Base-by-base conservation (phyloP, 2,329 filamentous ascomycete genomes). In the Zalaria sp. region DNA sequence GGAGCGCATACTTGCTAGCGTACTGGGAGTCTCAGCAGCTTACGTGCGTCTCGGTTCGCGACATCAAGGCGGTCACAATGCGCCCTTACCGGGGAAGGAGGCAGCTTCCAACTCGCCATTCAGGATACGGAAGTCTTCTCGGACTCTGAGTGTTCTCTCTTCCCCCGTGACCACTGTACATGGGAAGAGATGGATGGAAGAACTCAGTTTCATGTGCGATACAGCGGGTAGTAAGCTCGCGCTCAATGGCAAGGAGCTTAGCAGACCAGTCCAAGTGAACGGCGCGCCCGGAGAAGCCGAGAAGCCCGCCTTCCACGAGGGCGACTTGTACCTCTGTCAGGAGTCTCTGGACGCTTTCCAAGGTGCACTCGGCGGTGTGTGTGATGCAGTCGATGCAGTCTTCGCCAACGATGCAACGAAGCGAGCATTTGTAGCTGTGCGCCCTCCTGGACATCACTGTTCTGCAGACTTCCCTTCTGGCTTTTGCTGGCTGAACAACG, bases 401-500 rank as follows among this genome's bases (percentile, higher is more conserved):
- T 91, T 96, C 52, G 40, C 41, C 27, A 35, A 34, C 37, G 69
- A 69, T 4, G 64, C 70, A 43, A 54, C 53, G 8, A 55, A 48
- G 28, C 51, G 86, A 42, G 87, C 88, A 0, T 98, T 98, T 58
- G 86, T 96, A 39, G 88, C 83, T 27, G 83, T 96, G 39, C 79
- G 91, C 28, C 91, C 91, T 4, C 91, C 91, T 0, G 91, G 91
- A 1, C 91, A 98, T 57, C 91, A 98, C 57, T 98, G 91, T 62
- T 94, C 89, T 2, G 77, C 85, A 3, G 77, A 82, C 39, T 81
- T 82, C 52, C 91, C 91, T 0, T 95, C 89, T 2, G 91, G 91
- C 0, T 98, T 98, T 57, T 98, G 91, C 65, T 98, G 91, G 89
- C 66, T 98, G 39, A 98, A 98, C 61, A 98, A 98, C 57, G 87